phyloP scores from a whole-genome alignment of 139 green algal genomes.

The Limnomonas spitsbergensis region DNA sequence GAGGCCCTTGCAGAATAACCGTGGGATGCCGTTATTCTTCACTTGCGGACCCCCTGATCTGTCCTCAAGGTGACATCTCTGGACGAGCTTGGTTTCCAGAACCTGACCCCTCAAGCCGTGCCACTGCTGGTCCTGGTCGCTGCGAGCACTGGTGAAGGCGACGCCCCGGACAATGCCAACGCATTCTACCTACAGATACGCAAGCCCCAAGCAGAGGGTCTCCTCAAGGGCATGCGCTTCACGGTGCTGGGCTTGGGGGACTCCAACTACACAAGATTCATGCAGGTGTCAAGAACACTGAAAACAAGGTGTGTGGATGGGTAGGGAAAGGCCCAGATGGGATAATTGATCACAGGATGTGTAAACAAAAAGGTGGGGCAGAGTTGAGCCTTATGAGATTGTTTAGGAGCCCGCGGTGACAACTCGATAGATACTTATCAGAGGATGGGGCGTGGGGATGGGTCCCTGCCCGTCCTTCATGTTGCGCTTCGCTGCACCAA shows the following conservation, averaged over 20 bases:
- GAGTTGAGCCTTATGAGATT: too few relatives aligned
- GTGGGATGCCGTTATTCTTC: too few relatives aligned
- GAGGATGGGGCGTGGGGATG: too few relatives aligned
- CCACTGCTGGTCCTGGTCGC: constrained; percentile 55
- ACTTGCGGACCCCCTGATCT: too few relatives aligned
- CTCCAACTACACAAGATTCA: constrained; percentile 96
- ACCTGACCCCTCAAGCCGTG: background rate
- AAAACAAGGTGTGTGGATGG: constrained; percentile 2
- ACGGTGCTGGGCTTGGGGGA: constrained; percentile 89
- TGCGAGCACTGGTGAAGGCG: constrained; percentile 74
- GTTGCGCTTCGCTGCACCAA: too few relatives aligned
- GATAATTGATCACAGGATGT: too few relatives aligned
- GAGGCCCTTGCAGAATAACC: too few relatives aligned
- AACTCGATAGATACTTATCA: too few relatives aligned
- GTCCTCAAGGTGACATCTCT: constrained; percentile 61
- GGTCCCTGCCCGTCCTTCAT: too few relatives aligned
- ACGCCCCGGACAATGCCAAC: constrained; percentile 88
- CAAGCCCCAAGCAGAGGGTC: constrained; percentile 27
- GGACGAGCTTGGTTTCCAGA: constrained; percentile 73
- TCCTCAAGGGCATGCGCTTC: constrained; percentile 72
- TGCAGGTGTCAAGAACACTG: constrained; percentile 66
- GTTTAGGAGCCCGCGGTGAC: too few relatives aligned
- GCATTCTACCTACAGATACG: constrained; percentile 66
- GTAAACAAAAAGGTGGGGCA: too few relatives aligned
- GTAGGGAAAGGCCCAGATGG: too few relatives aligned